phyloP scores from a whole-genome alignment of 1,139 yeast species.

The Geotrichum aggregatum region DNA sequence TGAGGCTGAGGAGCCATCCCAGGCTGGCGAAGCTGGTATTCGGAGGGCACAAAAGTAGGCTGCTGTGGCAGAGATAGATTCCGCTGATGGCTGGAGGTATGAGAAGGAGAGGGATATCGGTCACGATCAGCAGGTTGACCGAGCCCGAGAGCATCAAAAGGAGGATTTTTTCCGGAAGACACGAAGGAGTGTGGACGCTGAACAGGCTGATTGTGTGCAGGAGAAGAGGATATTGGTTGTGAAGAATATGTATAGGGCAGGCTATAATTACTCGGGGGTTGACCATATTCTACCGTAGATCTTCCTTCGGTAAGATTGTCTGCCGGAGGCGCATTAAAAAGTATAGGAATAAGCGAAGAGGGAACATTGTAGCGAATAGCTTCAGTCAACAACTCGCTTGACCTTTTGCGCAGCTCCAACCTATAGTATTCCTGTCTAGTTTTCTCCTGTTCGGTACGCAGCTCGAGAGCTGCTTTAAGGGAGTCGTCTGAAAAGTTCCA shows the following conservation, averaged over 20 bases:
- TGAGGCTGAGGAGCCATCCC: conserved; percentile 20
- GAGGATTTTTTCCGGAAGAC: conserved; percentile 14
- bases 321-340: conserved; percentile 42
- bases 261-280: not conserved
- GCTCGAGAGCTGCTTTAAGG: conserved; percentile 55
- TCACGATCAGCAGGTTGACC: conserved; percentile 22
- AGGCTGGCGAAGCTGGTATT: conserved; percentile 25
- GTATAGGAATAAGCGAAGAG: conserved; percentile 56
- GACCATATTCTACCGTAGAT: conserved; percentile 11
- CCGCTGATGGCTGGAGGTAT: conserved; percentile 25
- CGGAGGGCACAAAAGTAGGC: conserved; percentile 25
- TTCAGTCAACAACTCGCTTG: conserved; percentile 57
- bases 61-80: conserved; percentile 31
- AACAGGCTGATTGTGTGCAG: conserved; percentile 1
- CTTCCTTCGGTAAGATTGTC: conserved; percentile 5
- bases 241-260: not conserved
- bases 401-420: conserved; percentile 58
- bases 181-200: not conserved
- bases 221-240: conserved; percentile 1
- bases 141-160: conserved; percentile 18
- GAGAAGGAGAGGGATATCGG: conserved; percentile 25
- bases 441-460: conserved; percentile 72
- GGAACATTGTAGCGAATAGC: conserved; percentile 69
- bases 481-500: conserved; percentile 66
- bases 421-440: conserved; percentile 78